Base-by-base conservation (phyloP, 768 basidiomycete species). In the Calvatia gigantea region DNA sequence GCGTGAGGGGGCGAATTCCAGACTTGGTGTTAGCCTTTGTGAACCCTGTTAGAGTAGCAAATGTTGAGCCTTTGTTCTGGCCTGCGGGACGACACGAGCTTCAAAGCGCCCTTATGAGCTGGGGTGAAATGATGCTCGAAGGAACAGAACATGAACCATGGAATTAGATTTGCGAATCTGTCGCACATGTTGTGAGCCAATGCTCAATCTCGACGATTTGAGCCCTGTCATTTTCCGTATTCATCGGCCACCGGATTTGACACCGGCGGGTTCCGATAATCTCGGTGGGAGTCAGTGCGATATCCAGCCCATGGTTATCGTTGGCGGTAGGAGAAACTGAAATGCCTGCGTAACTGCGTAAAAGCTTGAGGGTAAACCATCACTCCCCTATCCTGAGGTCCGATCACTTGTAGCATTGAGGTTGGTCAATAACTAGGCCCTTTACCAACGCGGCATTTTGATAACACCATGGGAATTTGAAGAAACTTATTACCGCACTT, bases 221-320 rank as follows among this genome's bases (percentile, higher is more conserved):
- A 57, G 61, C 23, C 42, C 21, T 70, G 73, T 73, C 69, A 78
- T 71, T 71, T 71, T 69, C 76, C 76, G 76, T 62, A 66, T 67
- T 71, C 68, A 71, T 78, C 76, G 76, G 76, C 62, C 52, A 53
- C 59, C 67, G 65, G 63, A 61, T 64, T 65, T 66, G 35, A 59
- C 64, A 60, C 69, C 69, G 69, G 69, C 69, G 66, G 61, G 39
- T 38, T 68, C 72, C 70, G 70, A 67, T 57, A 60, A 58, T 61
- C 58, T 67, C 67, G 70, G 69, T 64, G 54, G 42, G 46, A 55
- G 54, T 39, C 12, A 32, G n/a, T n/a, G n/a, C 43, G 47, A 56
- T 48, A 21, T 17, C 37, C 29, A 25, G 29, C 38, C 27, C 42
- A 32, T 12, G 29, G 44, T 48, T 14, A 19, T 45, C n/a, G 28